phyloP scores from a whole-genome alignment of 1,139 yeast genomes.

The Wickerhamomyces sp. region DNA sequence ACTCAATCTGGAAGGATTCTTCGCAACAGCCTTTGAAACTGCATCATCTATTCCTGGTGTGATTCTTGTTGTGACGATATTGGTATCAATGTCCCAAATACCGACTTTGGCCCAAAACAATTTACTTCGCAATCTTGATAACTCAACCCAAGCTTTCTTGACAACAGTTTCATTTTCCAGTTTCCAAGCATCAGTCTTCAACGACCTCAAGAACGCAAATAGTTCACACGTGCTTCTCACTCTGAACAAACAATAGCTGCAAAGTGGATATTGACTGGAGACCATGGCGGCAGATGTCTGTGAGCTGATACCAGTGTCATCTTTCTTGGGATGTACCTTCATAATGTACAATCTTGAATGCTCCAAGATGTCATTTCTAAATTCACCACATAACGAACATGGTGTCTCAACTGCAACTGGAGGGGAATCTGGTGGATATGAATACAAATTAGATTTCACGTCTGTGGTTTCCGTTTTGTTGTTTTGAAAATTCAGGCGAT shows the following conservation, averaged over 20 bases:
- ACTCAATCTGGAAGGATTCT: slow-evolving; percentile 5
- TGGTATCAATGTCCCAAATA: slow-evolving; percentile 32
- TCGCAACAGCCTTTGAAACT: slow-evolving; percentile 4
- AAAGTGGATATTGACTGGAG: slow-evolving; percentile 57
- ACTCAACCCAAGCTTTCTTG: slow-evolving; percentile 52
- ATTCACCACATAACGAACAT: slow-evolving; percentile 82
- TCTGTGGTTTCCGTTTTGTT: slow-evolving; percentile 10
- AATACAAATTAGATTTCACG: slow-evolving; percentile 29
- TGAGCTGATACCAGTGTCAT: slow-evolving; percentile 10
- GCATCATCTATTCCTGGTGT: slow-evolving; percentile 25
- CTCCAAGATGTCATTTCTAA: slow-evolving; percentile 59
- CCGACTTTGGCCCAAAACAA: slow-evolving; percentile 88
- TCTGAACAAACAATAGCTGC: slow-evolving; percentile 76
- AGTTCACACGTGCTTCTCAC: slow-evolving; percentile 77
- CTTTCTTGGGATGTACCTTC: slow-evolving; percentile 34
- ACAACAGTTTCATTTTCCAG: slow-evolving; percentile 35
- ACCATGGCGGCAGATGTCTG: slow-evolving; percentile 12
- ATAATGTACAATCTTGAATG: slow-evolving; percentile 74
- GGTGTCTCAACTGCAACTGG: slow-evolving; percentile 74
- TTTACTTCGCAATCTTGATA: slow-evolving; percentile 49
- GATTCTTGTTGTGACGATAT: slow-evolving; percentile 27
- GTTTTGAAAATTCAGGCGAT: slow-evolving; percentile 26
- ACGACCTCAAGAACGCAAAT: slow-evolving; percentile 64
- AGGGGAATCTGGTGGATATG: slow-evolving; percentile 39
- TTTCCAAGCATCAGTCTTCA: slow-evolving; percentile 47